Conservation (phyloP, 2,329 filamentous ascomycete species). For the Stromatinia cepivora region DNA sequence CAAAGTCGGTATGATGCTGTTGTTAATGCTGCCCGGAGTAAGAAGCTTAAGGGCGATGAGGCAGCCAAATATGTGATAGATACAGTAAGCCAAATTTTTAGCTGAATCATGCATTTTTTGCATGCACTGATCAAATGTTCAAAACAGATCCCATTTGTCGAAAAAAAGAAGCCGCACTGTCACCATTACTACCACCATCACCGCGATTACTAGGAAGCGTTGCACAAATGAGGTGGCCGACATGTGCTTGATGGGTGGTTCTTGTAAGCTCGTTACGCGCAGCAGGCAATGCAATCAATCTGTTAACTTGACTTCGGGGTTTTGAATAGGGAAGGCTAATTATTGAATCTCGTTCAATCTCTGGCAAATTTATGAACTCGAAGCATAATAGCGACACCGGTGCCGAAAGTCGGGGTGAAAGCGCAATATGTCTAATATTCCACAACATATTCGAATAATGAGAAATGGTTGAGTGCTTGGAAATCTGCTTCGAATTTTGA, state of each 20-base stretch:
- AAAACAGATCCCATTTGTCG: not conserved
- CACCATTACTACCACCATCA: not conserved
- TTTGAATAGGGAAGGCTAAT: fast-evolving
- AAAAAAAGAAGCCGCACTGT: not conserved
- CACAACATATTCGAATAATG: not conserved
- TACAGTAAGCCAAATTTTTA: not conserved
- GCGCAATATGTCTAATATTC: not conserved
- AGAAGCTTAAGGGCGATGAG: not conserved
- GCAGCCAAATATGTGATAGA: not conserved
- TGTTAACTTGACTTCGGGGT: fast-evolving
- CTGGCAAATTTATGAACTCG: not conserved
- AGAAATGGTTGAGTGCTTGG: not conserved
- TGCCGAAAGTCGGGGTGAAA: not conserved
- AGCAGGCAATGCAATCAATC: not conserved
- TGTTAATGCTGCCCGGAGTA: not conserved
- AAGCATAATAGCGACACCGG: not conserved
- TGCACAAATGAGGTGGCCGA: not conserved
- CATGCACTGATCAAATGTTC: not conserved
- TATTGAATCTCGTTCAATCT: not conserved
- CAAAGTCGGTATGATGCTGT: not conserved
- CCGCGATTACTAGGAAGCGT: not conserved
- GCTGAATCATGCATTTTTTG: not conserved
- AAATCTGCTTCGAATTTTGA: no score
- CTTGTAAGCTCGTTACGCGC: not conserved
- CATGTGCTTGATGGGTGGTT: no score